phyloP scores from a whole-genome alignment of 495 filamentous ascomycete species.

The Penicillium antarcticum region DNA sequence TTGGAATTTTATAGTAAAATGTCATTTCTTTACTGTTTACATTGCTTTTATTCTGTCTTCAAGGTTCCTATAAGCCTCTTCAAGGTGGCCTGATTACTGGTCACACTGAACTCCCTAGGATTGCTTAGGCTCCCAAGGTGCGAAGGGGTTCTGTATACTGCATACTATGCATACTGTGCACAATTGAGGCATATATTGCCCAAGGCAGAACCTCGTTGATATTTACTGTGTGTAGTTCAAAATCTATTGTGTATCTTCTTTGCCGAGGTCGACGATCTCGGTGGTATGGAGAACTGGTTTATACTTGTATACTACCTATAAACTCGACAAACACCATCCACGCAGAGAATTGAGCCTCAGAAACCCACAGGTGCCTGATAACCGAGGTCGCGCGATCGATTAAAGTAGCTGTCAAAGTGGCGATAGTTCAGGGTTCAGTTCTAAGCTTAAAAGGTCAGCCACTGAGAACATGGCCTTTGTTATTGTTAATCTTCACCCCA shows the following conservation, averaged over 20 bases:
- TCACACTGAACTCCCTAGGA: too few species aligned
- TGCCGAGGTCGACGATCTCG: conserved; percentile 1
- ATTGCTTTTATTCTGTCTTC: too few species aligned
- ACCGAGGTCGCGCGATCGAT: not conserved
- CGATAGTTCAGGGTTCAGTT: conserved; percentile 5
- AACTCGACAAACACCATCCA: too few species aligned
- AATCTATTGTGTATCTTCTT: not conserved
- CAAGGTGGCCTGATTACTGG: too few species aligned
- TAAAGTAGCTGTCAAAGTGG: conserved; percentile 3
- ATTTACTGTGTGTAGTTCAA: not conserved
- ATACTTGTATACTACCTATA: too few species aligned
- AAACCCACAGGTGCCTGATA: not conserved
- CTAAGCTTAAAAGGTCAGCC: not conserved
- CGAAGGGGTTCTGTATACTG: too few species aligned
- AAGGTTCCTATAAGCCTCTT: too few species aligned
- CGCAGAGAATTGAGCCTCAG: not conserved
- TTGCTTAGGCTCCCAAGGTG: too few species aligned
- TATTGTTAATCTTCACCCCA: not conserved
- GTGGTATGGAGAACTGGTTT: not conserved
- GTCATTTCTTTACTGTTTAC: too few species aligned
- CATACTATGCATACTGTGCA: too few species aligned
- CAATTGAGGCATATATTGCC: too few species aligned
- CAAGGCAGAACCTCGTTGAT: not conserved
- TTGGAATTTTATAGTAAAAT: conserved; percentile 15
- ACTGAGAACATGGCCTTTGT: not conserved